A percentile compares a stretch with the other conserved stretches of the same genome.
Conservation (phyloP, 2,329 filamentous ascomycete species). For the Beauveria varroae region DNA sequence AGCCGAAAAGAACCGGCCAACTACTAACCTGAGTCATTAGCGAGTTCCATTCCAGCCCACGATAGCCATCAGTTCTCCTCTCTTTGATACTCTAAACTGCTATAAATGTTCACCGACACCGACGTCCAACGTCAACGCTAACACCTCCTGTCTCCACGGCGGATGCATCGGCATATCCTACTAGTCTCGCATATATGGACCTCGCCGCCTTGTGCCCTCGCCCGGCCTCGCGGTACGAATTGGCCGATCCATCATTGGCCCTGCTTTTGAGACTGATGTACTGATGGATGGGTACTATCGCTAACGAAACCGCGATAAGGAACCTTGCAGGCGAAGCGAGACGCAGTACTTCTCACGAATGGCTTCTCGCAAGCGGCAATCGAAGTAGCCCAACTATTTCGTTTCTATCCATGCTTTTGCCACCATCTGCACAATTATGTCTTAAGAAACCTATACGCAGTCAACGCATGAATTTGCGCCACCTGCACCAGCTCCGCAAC, state of each 20-base stretch:
- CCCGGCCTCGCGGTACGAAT: background rate
- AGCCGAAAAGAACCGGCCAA: no score
- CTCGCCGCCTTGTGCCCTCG: background rate
- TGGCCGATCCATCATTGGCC: background rate
- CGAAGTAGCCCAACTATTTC: background rate
- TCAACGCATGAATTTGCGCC: conserved; percentile 12
- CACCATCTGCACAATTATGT: background rate
- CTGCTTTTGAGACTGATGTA: background rate
- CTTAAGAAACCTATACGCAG: conserved; percentile 10
- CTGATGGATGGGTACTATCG: background rate
- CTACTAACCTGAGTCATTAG: no score
- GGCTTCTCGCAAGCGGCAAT: no score
- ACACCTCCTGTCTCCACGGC: background rate
- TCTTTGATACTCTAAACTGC: background rate
- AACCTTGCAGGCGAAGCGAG: background rate
- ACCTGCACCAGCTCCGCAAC: conserved; percentile 11
- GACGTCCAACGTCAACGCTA: background rate
- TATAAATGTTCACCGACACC: background rate
- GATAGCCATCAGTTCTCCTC: background rate
- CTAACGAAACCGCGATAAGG: background rate
- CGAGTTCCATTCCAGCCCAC: background rate
- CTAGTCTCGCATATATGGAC: background rate
- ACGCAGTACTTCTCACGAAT: no score
- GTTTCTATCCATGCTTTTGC: background rate
- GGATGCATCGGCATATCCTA: background rate